Conservation (phyloP, 345 rosid species). For the Excoecaria cochinchinensis region DNA sequence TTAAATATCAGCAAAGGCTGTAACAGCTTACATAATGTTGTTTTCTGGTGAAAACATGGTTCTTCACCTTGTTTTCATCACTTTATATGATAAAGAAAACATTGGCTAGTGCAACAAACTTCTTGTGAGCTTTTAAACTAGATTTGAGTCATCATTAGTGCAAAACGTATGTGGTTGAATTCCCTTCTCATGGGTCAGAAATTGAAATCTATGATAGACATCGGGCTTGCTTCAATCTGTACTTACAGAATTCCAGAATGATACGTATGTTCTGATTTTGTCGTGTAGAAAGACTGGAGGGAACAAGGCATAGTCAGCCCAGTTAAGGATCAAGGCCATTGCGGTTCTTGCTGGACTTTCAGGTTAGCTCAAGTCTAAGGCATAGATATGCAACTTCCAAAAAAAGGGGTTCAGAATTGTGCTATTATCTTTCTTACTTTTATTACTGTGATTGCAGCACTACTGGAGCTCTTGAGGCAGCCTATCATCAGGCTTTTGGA, state of each 20-base stretch:
- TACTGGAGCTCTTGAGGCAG: slow-evolving; percentile 98
- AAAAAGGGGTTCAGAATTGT: not conserved
- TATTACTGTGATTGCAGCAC: slow-evolving; percentile 48
- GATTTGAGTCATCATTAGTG: not conserved
- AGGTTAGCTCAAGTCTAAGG: slow-evolving; percentile 44
- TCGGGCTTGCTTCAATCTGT: not conserved
- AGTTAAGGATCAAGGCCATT: slow-evolving; percentile 82
- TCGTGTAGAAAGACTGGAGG: slow-evolving; percentile 90
- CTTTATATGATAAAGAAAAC: not conserved
- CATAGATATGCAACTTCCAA: not conserved
- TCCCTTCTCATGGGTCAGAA: too few species aligned
- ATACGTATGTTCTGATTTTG: not conserved
- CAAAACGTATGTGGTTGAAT: not conserved
- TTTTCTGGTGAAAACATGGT: not conserved
- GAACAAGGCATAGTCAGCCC: slow-evolving; percentile 80
- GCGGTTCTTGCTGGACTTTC: slow-evolving; percentile 99
- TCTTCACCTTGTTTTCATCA: not conserved
- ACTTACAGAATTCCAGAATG: not conserved
- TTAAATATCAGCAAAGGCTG: not conserved
- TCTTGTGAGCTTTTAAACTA: not conserved
- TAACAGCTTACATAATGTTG: not conserved
- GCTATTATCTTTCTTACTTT: not conserved
- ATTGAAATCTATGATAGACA: not conserved
- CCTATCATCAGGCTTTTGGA: slow-evolving; percentile 88
- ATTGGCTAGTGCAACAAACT: not conserved